Evolutionary conservation across 1,139 yeast species (phyloP), one percentile per base, ranked within the genome.

Genomic region (Blastobotrys ciferrii): DNA sequence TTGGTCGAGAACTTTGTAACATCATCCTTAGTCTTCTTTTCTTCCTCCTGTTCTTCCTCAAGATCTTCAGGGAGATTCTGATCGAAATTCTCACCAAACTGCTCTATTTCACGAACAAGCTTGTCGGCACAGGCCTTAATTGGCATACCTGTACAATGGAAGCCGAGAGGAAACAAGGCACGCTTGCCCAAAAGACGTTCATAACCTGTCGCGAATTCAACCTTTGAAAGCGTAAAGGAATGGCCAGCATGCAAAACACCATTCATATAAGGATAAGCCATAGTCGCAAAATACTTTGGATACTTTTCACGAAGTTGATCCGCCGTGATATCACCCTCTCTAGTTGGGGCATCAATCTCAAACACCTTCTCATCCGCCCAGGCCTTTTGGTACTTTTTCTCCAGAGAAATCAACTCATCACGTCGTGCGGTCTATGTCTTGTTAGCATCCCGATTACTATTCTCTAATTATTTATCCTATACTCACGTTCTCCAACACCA

Each of bases 121-220:
- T 92, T 92, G 71, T 92, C 99, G 43, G 99, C 98, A 63, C 96
- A 80, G 14, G 98, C 92, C 73, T 72, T 85, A 68, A 92, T 94
- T 50, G 99, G 98, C 97, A 92, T 86, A 76, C 99, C 99, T 40
- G 98, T 92, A 78, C 98, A 94, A 71, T 92, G 99, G 83, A 92
- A 92, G 47, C 98, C 99, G 53, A 94, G 77, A 46, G 99, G 98
- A 73, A 88, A 92, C 55, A 92, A 74, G 32, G 97, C 96, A 61
- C 86, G 80, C 71, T 86, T 88, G 57, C 98, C 98, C 63, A 79
- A 77, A 92, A 94, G 86, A 71, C 98, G 82, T 72, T 92, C 96
- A 65, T 85, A 94, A 50, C 98, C 98, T 50, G 87, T 77, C 47
- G 94, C 86, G 68, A 86, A 94, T 69, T 94, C 99, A 47, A 82